These are phyloP conservation scores for Tulasnella sp. DNA, from an alignment of 768 basidiomycete species.

Conservation along the genomic window DNA sequence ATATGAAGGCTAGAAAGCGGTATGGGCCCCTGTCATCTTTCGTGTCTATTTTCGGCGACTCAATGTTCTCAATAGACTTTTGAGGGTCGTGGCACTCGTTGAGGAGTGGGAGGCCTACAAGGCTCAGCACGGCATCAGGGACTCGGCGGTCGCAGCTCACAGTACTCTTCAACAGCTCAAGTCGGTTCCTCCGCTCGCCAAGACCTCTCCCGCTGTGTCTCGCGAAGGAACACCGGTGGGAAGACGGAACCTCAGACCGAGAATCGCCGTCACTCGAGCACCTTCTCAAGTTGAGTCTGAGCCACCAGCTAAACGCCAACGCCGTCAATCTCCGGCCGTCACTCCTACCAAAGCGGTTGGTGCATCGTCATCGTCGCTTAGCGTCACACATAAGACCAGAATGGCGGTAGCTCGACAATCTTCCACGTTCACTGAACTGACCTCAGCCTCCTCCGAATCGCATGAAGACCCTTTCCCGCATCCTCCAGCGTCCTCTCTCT, in stretches of 20 bases:
- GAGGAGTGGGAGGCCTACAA: constrained; percentile 13
- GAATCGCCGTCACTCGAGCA: background rate
- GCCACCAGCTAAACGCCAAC: background rate
- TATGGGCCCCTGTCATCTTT: background rate
- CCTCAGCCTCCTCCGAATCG: too few species aligned
- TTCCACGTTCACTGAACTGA: too few species aligned
- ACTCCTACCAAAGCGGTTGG: background rate
- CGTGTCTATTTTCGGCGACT: background rate
- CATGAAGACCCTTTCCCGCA: too few species aligned
- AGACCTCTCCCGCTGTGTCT: background rate
- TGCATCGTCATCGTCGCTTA: background rate
- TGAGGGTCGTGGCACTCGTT: constrained; percentile 10
- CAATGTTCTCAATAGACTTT: constrained; percentile 1
- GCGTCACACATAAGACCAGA: background rate
- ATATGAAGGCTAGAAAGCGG: constrained; percentile 2
- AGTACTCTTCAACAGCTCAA: background rate
- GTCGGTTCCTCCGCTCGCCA: background rate
- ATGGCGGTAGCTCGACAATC: too few species aligned
- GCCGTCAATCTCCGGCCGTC: background rate
- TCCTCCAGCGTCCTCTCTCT: too few species aligned
- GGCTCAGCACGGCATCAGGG: constrained; percentile 3
- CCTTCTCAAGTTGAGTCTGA: constrained; percentile 2
- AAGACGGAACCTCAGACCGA: background rate
- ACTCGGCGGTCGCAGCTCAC: background rate
- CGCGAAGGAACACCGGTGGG: background rate